A percentile compares a stretch with the other conserved stretches of the same genome.
phyloP scores from a whole-genome alignment of 345 rosid genomes.

The Balakata baccata region DNA sequence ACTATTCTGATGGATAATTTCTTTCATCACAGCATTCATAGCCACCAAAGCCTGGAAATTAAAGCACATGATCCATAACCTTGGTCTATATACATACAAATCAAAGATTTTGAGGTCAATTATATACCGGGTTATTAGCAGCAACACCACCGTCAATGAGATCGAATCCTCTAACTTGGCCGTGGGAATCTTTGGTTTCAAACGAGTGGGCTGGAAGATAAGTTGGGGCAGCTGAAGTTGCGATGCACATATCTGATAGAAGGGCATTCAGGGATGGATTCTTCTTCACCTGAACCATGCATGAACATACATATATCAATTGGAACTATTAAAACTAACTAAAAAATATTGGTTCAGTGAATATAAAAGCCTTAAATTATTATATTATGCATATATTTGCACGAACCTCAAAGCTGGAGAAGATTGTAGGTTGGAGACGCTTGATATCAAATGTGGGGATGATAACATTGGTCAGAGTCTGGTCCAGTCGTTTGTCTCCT shows the following conservation, averaged over 20 bases:
- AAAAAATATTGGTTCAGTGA: background rate
- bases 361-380: background rate
- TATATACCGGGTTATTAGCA: constrained; percentile 64
- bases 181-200: constrained; percentile 32
- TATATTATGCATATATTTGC: too few relatives aligned
- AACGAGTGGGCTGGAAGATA: constrained; percentile 53
- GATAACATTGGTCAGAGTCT: constrained; percentile 67
- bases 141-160: constrained; percentile 81
- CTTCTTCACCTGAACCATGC: constrained; percentile 28
- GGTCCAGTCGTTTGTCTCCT: constrained; percentile 43
- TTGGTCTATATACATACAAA: too few relatives aligned
- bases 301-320: background rate
- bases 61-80: background rate
- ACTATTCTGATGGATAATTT: constrained; percentile 30
- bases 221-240: constrained; percentile 71
- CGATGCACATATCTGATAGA: constrained; percentile 55
- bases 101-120: too few relatives aligned
- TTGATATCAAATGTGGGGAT: constrained; percentile 77
- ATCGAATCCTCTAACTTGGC: constrained; percentile 43
- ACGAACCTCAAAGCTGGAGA: constrained; percentile 50
- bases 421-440: constrained; percentile 60
- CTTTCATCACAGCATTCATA: constrained; percentile 50
- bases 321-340: background rate
- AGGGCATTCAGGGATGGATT: constrained; percentile 41
- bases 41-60: constrained; percentile 44